Base-by-base conservation (phyloP, 2,329 filamentous ascomycete species). In the Gnomoniopsis sp. region DNA sequence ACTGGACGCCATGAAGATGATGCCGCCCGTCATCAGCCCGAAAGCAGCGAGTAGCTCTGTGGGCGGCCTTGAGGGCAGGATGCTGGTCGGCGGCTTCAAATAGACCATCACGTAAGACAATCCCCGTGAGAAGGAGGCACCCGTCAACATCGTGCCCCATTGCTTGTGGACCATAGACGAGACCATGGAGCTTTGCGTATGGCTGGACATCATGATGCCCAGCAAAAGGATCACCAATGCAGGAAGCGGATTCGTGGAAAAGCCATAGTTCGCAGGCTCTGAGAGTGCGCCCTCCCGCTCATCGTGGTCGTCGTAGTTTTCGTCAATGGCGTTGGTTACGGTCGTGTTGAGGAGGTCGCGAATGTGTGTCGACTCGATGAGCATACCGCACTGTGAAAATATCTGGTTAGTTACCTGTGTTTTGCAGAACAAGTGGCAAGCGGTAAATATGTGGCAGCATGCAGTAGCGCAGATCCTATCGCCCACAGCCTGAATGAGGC, bases 121-220 rank as follows among this genome's bases (percentile, higher is more conserved):
- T 1, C 81, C 86, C 49, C 93, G 86, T 23, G 91, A 87, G 59
- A 96, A 80, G 0, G 92, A 88, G 56, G 91, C 93, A 26, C 88
- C 91, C 49, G 90, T 82, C 55, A 98, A 82, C 65, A 98, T 81
- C 67, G 86, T 87, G 26, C 93, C 93, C 93, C 93, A 98, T 73
- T 97, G 93, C 69, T 88, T 88, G 75, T 98, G 93, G 51, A 98
- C 84, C 90, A 95, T 96, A 65, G 87, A 90, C 11, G 91, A 93
- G 49, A 92, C 82, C 88, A 91, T 91, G 60, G 86, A 90, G 30
- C 79, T 72, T 71, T 96, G 93, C 60, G 93, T 90, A 73, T 98
- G 93, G 26, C 90, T 91, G 69, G 89, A 89, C 93, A 98, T 98
- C 90, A 96, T 95, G 70, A 93, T 84, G 36, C 95, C 95, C 1